Conservation (phyloP, 805 yeast genomes). For the Saccharomyces jurei region DNA sequence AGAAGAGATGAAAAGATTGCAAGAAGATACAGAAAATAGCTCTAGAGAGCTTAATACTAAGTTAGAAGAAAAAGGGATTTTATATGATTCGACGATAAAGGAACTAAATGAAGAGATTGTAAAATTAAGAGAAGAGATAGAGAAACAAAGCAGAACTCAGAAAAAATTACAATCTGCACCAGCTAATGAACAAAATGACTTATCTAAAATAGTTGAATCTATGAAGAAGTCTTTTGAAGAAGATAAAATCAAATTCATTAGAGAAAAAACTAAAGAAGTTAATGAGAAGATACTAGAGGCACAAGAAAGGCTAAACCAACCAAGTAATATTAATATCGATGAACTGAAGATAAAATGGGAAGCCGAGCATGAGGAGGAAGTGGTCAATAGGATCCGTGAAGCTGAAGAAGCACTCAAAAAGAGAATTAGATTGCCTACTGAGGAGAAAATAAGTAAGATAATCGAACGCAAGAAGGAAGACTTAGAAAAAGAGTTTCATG, state of each 20-base stretch:
- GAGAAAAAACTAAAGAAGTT: conserved; percentile 6
- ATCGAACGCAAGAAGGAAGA: conserved; percentile 33
- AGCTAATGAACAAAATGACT: conserved; percentile 22
- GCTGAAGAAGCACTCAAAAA: conserved; percentile 38
- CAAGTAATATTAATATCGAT: conserved; percentile 4
- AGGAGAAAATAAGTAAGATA: conserved; percentile 46
- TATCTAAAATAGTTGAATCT: conserved; percentile 19
- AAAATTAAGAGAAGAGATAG: conserved; percentile 17
- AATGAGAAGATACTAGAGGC: conserved; percentile 11
- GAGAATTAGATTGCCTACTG: conserved; percentile 36
- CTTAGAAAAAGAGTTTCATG: conserved; percentile 9
- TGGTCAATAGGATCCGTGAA: conserved; percentile 27
- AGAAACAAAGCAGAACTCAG: conserved; percentile 13
- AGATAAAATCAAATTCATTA: conserved; percentile 5
- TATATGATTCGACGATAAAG: conserved; percentile 5
- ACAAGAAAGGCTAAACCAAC: background rate
- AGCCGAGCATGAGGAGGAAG: conserved; percentile 24
- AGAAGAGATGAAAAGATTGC: conserved; percentile 8
- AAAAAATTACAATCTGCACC: conserved; percentile 12
- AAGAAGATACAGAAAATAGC: conserved; percentile 14
- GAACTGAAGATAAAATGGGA: conserved; percentile 30
- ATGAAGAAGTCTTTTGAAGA: conserved; percentile 18
- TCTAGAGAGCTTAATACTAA: conserved; percentile 14
- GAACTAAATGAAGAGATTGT: conserved; percentile 8
- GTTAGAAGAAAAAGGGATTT: conserved; percentile 6